A percentile compares a stretch with the other conserved stretches of the same genome.
Conservation (phyloP, 1,284 basidiomycete species). For the Sphagnurus paluster region DNA sequence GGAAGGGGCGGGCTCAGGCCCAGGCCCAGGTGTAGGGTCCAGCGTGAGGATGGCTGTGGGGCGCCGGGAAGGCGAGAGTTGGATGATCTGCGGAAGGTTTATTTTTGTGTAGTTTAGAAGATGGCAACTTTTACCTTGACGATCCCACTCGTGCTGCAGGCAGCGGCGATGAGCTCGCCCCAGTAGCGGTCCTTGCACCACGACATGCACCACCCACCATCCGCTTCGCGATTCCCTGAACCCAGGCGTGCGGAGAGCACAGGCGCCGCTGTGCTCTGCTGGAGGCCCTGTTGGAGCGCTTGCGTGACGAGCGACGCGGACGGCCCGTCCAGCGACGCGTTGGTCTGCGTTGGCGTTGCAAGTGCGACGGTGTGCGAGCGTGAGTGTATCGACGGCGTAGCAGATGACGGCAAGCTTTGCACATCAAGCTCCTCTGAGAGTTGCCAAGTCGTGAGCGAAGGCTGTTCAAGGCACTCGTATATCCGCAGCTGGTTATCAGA, state of each 20-base stretch:
- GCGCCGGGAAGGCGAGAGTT: constrained; percentile 55
- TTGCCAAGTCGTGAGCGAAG: constrained; percentile 78
- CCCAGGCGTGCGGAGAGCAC: constrained; percentile 45
- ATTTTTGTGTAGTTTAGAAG: too few species aligned
- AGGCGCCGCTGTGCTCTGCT: constrained; percentile 9
- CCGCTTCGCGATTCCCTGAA: constrained; percentile 69
- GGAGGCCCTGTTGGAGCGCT: constrained; percentile 50
- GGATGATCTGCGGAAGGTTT: constrained; percentile 44
- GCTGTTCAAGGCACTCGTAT: constrained; percentile 88
- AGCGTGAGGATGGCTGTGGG: constrained; percentile 43
- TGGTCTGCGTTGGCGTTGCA: constrained; percentile 69
- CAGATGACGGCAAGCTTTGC: constrained; percentile 49
- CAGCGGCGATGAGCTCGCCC: constrained; percentile 84
- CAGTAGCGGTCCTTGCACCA: constrained; percentile 96
- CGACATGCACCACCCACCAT: constrained; percentile 88
- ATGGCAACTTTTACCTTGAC: constrained; percentile 67
- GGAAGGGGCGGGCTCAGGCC: too few species aligned
- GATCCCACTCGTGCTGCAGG: constrained; percentile 68
- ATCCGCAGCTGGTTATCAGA: constrained; percentile 85
- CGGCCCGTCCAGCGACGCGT: constrained; percentile 52
- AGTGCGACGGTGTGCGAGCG: constrained; percentile 51
- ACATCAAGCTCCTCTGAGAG: constrained; percentile 81
- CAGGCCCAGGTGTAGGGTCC: constrained; percentile 30
- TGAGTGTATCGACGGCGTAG: constrained; percentile 45
- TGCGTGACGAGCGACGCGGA: constrained; percentile 60